A percentile compares a stretch with the other conserved stretches of the same genome.
Evolutionary conservation across 108 stramenopile species (phyloP).

Genomic region (Skeletonema grethae): DNA sequence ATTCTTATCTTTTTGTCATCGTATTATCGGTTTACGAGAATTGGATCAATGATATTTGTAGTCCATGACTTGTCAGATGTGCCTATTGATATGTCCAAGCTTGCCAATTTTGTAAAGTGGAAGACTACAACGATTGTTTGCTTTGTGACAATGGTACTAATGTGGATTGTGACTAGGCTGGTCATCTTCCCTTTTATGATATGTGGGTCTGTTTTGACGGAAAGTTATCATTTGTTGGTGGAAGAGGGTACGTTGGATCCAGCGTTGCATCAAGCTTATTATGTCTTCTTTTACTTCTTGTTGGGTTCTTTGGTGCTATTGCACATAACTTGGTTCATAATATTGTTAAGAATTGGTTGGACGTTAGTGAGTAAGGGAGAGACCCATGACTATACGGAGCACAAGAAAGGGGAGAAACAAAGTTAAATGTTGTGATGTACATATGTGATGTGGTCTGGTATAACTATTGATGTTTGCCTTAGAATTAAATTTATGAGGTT

Average conservation of each 20-base stretch:
- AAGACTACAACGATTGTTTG: slow-evolving; percentile 75
- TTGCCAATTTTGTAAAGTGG: slow-evolving; percentile 91
- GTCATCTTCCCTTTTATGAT: slow-evolving; percentile 79
- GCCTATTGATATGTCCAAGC: slow-evolving; percentile 85
- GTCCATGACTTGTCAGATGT: slow-evolving; percentile 88
- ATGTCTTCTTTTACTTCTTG: slow-evolving; percentile 56
- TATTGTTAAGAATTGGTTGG: slow-evolving; percentile 82
- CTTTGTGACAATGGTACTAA: slow-evolving; percentile 73
- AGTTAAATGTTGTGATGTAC: not conserved
- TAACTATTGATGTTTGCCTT: not conserved
- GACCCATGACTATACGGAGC: slow-evolving; percentile 83
- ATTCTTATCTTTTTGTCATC: slow-evolving; percentile 63
- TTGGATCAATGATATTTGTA: slow-evolving; percentile 83
- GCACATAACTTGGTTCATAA: slow-evolving; percentile 80
- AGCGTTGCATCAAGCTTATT: slow-evolving; percentile 60
- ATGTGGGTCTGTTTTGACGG: slow-evolving; percentile 54
- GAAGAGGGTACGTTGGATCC: slow-evolving; percentile 39
- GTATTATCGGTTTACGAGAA: slow-evolving; percentile 67
- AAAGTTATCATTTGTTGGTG: slow-evolving; percentile 57
- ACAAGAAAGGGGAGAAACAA: slow-evolving; percentile 78
- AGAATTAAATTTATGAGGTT: not conserved
- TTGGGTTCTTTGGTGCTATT: slow-evolving; percentile 65
- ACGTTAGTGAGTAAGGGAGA: slow-evolving; percentile 75
- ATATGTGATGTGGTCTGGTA: not conserved
- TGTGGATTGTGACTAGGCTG: slow-evolving; percentile 74